A percentile compares a stretch with the other conserved stretches of the same genome.
phyloP scores from a whole-genome alignment of 2,329 filamentous ascomycete genomes.

The Sarocladiaceae sp. region DNA sequence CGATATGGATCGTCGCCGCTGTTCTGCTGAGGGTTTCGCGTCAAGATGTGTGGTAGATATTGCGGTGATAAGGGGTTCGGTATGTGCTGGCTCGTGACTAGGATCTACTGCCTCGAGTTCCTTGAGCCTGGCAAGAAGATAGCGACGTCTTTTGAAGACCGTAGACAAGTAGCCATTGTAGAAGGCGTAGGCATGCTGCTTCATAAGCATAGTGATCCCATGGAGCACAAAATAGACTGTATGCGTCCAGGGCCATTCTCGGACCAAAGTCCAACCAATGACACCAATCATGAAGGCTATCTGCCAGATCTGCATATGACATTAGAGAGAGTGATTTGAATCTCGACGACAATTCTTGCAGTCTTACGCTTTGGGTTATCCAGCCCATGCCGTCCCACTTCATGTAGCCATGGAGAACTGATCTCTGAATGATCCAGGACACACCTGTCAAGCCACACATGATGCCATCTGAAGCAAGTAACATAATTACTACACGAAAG shows the following conservation, averaged over 20 bases:
- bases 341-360: background rate
- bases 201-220: conserved; percentile 74
- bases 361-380: conserved; percentile 64
- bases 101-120: conserved; percentile 53
- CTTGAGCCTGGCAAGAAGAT: conserved; percentile 45
- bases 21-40: conserved; percentile 34
- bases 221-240: conserved; percentile 75
- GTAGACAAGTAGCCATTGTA: conserved; percentile 72
- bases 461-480: conserved; percentile 60
- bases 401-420: conserved; percentile 54
- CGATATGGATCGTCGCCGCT: conserved; percentile 37
- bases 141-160: conserved; percentile 45
- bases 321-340: conserved; percentile 7
- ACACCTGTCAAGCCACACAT: conserved; percentile 65
- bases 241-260: conserved; percentile 81
- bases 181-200: conserved; percentile 75
- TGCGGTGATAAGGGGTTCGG: conserved; percentile 34
- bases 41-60: conserved; percentile 43
- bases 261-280: conserved; percentile 61
- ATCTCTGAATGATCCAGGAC: conserved; percentile 60
- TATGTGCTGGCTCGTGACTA: conserved; percentile 16
- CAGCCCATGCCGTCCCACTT: conserved; percentile 67
- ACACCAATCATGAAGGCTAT: conserved; percentile 56
- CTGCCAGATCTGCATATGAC: conserved; percentile 57
- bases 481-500: conserved; percentile 38